Conservation (phyloP, 352 stramenopile species). For the Globisporangium heterothallicum region DNA sequence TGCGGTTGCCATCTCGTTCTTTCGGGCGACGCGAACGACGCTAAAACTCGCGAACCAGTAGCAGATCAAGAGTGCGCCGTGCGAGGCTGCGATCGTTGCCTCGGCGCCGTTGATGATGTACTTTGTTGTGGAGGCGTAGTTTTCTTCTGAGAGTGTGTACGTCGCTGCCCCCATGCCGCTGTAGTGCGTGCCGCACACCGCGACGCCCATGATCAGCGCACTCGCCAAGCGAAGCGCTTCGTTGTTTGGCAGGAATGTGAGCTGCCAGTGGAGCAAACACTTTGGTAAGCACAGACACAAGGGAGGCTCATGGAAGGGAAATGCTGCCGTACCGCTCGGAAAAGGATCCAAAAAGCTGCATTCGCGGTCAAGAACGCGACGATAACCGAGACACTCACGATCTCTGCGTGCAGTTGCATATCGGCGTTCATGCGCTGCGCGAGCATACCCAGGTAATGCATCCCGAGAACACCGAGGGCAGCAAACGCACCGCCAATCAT, state of each 20-base stretch:
- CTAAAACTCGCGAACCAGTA: conserved; percentile 41
- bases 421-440: conserved; percentile 35
- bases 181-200: conserved; percentile 59
- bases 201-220: conserved; percentile 54
- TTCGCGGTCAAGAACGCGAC: conserved; percentile 54
- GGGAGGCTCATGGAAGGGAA: background rate
- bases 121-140: conserved; percentile 14
- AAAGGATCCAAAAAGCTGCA: conserved; percentile 66
- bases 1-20: background rate
- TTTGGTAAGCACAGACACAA: too few species aligned
- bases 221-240: conserved; percentile 40
- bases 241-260: conserved; percentile 51
- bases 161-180: conserved; percentile 39
- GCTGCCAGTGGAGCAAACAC: conserved; percentile 9
- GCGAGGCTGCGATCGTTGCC: conserved; percentile 32
- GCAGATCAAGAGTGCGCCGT: conserved; percentile 38
- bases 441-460: conserved; percentile 71
- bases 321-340: conserved; percentile 31
- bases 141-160: conserved; percentile 25
- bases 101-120: conserved; percentile 29
- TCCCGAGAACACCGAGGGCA: conserved; percentile 55
- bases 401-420: conserved; percentile 31
- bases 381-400: conserved; percentile 35
- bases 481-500: conserved; percentile 37
- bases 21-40: conserved; percentile 6